Evolutionary conservation across 2,329 filamentous ascomycete genomes (phyloP).

Genomic region (Byssoonygena ceratinophila): DNA sequence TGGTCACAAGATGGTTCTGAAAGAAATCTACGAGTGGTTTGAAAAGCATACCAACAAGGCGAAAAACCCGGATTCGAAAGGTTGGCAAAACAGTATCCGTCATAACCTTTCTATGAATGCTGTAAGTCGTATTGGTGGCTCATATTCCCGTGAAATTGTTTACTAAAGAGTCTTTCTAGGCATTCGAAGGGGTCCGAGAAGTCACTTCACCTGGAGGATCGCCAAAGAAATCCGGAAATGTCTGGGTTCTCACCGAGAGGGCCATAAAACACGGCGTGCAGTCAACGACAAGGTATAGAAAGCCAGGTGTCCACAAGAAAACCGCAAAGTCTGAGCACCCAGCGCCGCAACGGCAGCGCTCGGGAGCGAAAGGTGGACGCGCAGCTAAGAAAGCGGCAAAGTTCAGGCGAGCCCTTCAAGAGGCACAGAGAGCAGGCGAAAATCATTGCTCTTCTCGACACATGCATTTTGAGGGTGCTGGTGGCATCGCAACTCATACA

Average conservation of each 20-base stretch:
- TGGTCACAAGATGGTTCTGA: slow-evolving; percentile 61
- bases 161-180: slow-evolving; percentile 22
- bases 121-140: slow-evolving; percentile 46
- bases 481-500: slow-evolving; percentile 7
- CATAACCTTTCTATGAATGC: slow-evolving; percentile 95
- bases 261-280: slow-evolving; percentile 63
- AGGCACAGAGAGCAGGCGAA: slow-evolving; percentile 9
- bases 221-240: slow-evolving; percentile 55
- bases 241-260: slow-evolving; percentile 66
- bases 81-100: slow-evolving; percentile 92
- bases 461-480: neutral
- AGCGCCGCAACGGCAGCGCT: slow-evolving; percentile 32
- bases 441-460: slow-evolving; percentile 5
- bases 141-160: slow-evolving; percentile 7
- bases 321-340: slow-evolving; percentile 29
- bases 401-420: slow-evolving; percentile 20
- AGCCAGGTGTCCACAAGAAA: slow-evolving; percentile 35
- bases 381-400: slow-evolving; percentile 30
- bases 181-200: slow-evolving; percentile 28
- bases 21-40: slow-evolving; percentile 89
- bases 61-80: slow-evolving; percentile 49
- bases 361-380: slow-evolving; percentile 35
- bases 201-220: slow-evolving; percentile 33
- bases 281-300: slow-evolving; percentile 73
- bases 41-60: slow-evolving; percentile 67